Evolutionary conservation across 2,329 filamentous ascomycete genomes (phyloP).

Genomic region (Monilinia fructigena): DNA sequence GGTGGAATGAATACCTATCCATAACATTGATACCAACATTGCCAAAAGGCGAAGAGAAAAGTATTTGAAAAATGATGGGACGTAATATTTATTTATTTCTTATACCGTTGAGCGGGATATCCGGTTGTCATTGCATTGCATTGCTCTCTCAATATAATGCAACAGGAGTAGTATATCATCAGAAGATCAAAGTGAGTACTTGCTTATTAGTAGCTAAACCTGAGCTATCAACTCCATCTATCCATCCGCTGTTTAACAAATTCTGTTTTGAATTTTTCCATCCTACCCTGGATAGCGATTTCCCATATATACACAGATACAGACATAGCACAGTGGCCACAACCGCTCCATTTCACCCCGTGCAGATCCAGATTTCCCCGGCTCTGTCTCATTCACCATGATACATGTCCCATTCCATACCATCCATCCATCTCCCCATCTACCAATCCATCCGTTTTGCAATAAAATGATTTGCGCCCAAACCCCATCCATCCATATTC

Average conservation of each 20-base stretch:
- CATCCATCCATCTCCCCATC: neutral
- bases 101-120: too few species aligned
- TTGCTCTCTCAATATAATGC: neutral
- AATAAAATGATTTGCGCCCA: slow-evolving; percentile 1
- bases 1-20: too few species aligned
- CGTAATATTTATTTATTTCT: too few species aligned
- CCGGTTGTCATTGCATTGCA: too few species aligned
- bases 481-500: neutral
- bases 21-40: too few species aligned
- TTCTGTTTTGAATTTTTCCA: neutral
- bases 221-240: neutral
- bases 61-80: too few species aligned
- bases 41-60: too few species aligned
- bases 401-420: neutral
- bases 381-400: slow-evolving; percentile 1
- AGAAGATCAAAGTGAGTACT: neutral
- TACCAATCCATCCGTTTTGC: slow-evolving; percentile 1
- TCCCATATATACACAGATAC: neutral
- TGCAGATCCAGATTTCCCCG: neutral
- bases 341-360: neutral
- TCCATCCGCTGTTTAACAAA: neutral
- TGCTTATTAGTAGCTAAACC: neutral
- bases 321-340: neutral
- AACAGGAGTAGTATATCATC: neutral
- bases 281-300: neutral